Percentiles rank a stretch among this genome's conserved stretches.
phyloP scores from a whole-genome alignment of 805 yeast species.

The Candida ponderosae region DNA sequence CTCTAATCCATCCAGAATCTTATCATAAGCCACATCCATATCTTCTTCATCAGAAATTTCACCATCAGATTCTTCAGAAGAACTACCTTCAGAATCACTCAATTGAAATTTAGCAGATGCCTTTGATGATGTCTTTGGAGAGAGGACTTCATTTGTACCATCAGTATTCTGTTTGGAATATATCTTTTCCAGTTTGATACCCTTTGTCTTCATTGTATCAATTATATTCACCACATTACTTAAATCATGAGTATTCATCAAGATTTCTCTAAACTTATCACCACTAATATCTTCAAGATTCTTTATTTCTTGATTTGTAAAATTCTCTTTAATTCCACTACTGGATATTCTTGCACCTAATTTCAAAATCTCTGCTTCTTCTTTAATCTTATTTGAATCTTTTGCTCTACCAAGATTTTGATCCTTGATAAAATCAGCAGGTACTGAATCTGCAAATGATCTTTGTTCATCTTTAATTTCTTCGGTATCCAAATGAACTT shows the following conservation, averaged over 20 bases:
- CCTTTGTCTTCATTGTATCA: conserved; percentile 30
- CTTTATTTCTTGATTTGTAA: conserved; percentile 19
- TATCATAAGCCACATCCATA: conserved; percentile 30
- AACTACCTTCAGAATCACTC: conserved; percentile 6
- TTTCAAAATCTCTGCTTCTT: conserved; percentile 17
- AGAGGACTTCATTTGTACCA: background rate
- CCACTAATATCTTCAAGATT: conserved; percentile 22
- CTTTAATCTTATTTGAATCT: conserved; percentile 14
- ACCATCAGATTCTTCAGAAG: conserved; percentile 3
- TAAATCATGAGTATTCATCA: conserved; percentile 28
- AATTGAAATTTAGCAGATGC: conserved; percentile 5
- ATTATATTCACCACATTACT: conserved; percentile 29
- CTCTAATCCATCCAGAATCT: conserved; percentile 30
- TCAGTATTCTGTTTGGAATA: conserved; percentile 16
- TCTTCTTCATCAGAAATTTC: conserved; percentile 16
- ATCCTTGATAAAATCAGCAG: conserved; percentile 20
- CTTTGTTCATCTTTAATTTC: conserved; percentile 20
- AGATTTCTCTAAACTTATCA: conserved; percentile 27
- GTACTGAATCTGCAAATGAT: background rate
- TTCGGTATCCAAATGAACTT: conserved; percentile 22
- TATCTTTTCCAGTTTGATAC: conserved; percentile 28
- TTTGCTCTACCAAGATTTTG: conserved; percentile 9
- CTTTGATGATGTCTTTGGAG: background rate
- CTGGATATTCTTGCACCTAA: conserved; percentile 9
- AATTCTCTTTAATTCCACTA: conserved; percentile 9